A percentile compares a stretch with the other conserved stretches of the same genome.
These are phyloP conservation scores for Tylopilus rubrobrunneus DNA, from an alignment of 768 basidiomycete genomes.

Conservation along the genomic window DNA sequence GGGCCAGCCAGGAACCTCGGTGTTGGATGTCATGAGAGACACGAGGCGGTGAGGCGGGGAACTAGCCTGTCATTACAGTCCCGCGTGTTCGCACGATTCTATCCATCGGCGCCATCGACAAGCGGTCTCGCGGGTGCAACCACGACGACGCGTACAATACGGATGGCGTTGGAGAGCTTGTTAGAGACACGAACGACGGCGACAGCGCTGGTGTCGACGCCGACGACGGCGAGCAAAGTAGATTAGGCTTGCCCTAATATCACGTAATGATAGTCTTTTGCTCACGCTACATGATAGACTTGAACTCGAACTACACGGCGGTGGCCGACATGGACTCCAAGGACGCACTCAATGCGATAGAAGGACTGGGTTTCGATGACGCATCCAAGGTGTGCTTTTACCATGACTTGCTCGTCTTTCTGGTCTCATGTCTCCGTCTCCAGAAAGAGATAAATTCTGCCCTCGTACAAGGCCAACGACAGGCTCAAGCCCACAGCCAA, in stretches of 20 bases:
- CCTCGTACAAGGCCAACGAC: constrained; percentile 77
- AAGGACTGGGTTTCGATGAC: constrained; percentile 55
- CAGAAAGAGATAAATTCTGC: constrained; percentile 83
- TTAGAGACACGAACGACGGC: constrained; percentile 3
- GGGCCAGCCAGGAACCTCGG: constrained; percentile 39
- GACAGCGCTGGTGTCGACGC: constrained; percentile 9
- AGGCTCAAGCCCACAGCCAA: constrained; percentile 69
- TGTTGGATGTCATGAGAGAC: constrained; percentile 46
- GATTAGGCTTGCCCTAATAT: constrained; percentile 10
- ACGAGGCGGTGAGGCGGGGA: constrained; percentile 33
- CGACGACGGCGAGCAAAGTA: background rate
- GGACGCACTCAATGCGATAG: constrained; percentile 36
- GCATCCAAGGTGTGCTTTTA: constrained; percentile 58
- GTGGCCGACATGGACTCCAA: constrained; percentile 21
- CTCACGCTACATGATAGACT: constrained; percentile 15
- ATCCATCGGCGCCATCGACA: constrained; percentile 12
- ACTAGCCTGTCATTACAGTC: constrained; percentile 19
- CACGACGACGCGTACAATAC: background rate
- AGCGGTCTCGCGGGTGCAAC: constrained; percentile 4
- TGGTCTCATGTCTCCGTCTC: background rate
- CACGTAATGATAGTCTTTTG: constrained; percentile 25
- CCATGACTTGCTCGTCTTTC: background rate
- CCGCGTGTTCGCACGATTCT: constrained; percentile 29
- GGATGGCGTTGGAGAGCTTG: background rate
- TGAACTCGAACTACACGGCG: background rate